A percentile compares a stretch with the other conserved stretches of the same genome.
These are phyloP conservation scores for Pseudogymnoascus sp. DNA, from an alignment of 2,329 filamentous ascomycete species.

Conservation along the genomic window DNA sequence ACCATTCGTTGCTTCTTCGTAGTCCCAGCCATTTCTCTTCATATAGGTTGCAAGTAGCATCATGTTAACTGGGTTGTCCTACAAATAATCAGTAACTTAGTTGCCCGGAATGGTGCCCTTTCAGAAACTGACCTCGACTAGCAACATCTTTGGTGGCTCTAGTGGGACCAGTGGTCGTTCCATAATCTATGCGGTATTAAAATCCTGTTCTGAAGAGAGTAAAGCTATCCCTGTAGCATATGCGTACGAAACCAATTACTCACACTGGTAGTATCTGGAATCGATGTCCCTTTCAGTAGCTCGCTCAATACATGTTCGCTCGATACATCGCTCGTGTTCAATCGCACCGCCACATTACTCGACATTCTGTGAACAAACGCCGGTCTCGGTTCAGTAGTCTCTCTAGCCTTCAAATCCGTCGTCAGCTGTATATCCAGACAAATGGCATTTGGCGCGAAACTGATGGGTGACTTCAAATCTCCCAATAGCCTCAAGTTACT, in stretches of 20 bases:
- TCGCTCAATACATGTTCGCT: background rate
- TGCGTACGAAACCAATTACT: background rate
- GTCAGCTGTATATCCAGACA: background rate
- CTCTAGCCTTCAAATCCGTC: background rate
- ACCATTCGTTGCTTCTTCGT: conserved; percentile 35
- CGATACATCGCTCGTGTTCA: background rate
- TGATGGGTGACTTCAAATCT: conserved; percentile 10
- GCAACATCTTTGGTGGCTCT: conserved; percentile 15
- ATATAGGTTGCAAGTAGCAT: conserved; percentile 26
- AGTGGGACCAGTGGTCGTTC: background rate
- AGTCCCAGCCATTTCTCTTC: conserved; percentile 23
- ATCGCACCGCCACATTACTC: background rate
- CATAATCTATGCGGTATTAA: background rate
- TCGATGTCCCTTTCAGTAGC: background rate
- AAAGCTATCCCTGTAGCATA: background rate
- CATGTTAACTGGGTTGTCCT: conserved; percentile 34
- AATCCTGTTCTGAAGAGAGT: background rate
- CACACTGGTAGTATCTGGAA: background rate
- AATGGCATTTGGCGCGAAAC: conserved; percentile 16
- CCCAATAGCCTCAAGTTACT: conserved; percentile 10
- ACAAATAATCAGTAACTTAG: conserved; percentile 22
- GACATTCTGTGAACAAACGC: background rate
- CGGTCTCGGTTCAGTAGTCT: background rate
- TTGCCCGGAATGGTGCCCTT: conserved; percentile 3
- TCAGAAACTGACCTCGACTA: conserved; percentile 18